phyloP scores from a whole-genome alignment of 2,329 filamentous ascomycete species.

The Xylariaceae sp. region DNA sequence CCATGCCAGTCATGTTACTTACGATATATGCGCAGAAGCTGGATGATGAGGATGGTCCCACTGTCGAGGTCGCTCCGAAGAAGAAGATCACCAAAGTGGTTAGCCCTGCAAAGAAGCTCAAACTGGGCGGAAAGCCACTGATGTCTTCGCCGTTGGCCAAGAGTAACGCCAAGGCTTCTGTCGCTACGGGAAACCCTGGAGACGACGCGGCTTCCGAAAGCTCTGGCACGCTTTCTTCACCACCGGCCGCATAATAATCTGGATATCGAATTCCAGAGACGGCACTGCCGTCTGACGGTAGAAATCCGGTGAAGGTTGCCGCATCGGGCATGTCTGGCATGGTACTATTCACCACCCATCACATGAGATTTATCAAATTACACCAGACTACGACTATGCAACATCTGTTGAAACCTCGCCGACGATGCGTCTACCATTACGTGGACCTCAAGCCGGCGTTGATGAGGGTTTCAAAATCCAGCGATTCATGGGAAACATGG shows the following conservation, averaged over 20 bases:
- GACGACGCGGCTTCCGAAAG: slow-evolving; percentile 52
- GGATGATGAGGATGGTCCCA: slow-evolving; percentile 35
- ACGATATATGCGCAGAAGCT: slow-evolving; percentile 24
- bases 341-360: too few relatives aligned
- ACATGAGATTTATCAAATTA: too few relatives aligned
- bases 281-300: too few relatives aligned
- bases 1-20: slow-evolving; percentile 43
- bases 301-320: background rate
- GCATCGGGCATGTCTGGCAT: background rate
- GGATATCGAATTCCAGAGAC: too few relatives aligned
- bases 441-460: too few relatives aligned
- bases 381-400: too few relatives aligned
- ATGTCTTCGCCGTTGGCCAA: slow-evolving; percentile 45
- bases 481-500: background rate
- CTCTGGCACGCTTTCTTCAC: slow-evolving; percentile 52
- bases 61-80: slow-evolving; percentile 39
- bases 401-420: too few relatives aligned
- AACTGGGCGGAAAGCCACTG: slow-evolving; percentile 41
- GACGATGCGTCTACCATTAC: too few relatives aligned
- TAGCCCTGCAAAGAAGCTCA: slow-evolving; percentile 43
- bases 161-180: slow-evolving; percentile 41
- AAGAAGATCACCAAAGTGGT: slow-evolving; percentile 39
- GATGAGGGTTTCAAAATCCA: background rate
- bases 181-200: slow-evolving; percentile 18
- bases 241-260: slow-evolving; percentile 34